Percentiles rank a stretch among this genome's conserved stretches.
Conservation (phyloP, 2,329 filamentous ascomycete genomes). For the Aspergillus sergii region DNA sequence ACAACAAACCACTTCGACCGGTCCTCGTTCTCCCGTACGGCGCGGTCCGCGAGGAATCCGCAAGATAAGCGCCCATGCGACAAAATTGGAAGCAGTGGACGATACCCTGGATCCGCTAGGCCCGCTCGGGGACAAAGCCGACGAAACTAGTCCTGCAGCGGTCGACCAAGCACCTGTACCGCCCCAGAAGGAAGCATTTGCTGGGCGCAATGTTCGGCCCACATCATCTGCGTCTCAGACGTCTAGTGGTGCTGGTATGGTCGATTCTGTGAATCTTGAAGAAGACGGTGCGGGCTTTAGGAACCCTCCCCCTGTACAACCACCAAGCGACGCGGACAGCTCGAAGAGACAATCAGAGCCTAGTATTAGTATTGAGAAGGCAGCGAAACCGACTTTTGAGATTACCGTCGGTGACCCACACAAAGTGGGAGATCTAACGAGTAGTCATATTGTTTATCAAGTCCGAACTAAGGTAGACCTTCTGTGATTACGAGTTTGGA, state of each 20-base stretch:
- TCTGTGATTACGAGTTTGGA: background rate
- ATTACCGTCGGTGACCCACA: conserved; percentile 95
- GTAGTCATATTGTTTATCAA: conserved; percentile 96
- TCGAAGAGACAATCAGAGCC: conserved; percentile 63
- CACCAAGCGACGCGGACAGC: conserved; percentile 45
- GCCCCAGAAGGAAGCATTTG: conserved; percentile 60
- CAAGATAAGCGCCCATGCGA: conserved; percentile 62
- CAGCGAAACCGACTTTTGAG: conserved; percentile 85
- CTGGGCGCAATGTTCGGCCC: conserved; percentile 40
- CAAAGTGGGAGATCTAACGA: conserved; percentile 95
- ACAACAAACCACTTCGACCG: conserved; percentile 42
- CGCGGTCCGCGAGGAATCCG: conserved; percentile 57
- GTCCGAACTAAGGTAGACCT: conserved; percentile 80
- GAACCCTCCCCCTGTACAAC: conserved; percentile 63
- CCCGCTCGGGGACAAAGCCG: conserved; percentile 55
- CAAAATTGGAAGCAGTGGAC: conserved; percentile 64
- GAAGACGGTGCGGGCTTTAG: conserved; percentile 69
- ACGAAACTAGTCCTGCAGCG: conserved; percentile 38
- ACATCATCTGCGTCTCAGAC: conserved; percentile 47
- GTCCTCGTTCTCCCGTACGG: conserved; percentile 51
- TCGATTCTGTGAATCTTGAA: conserved; percentile 71
- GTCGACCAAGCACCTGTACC: conserved; percentile 59
- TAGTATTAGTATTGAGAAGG: conserved; percentile 89
- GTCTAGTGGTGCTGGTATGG: conserved; percentile 53
- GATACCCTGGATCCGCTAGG: conserved; percentile 65